Evolutionary conservation across 2,329 filamentous ascomycete species (phyloP).

Genomic region (Aspergillus quadrilineatus): DNA sequence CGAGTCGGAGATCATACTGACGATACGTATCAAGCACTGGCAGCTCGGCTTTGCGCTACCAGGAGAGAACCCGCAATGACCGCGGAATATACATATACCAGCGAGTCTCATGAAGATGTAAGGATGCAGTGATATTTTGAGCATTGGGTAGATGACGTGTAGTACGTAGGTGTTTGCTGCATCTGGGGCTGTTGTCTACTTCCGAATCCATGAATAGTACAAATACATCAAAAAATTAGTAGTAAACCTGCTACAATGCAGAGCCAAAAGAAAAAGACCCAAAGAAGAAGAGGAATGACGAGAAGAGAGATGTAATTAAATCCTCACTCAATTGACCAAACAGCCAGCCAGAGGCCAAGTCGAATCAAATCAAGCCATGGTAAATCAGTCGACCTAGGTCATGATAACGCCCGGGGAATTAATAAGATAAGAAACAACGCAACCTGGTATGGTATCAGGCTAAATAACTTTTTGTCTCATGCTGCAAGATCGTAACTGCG

Average conservation of each 20-base stretch:
- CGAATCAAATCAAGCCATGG: neutral
- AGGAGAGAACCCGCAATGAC: too few species aligned
- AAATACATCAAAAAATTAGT: neutral
- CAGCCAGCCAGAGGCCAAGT: neutral
- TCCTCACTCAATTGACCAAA: neutral
- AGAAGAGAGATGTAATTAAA: neutral
- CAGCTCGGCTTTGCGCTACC: too few species aligned
- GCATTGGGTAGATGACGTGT: too few species aligned
- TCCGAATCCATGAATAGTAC: neutral
- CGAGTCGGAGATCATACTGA: too few species aligned
- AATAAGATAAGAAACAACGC: neutral
- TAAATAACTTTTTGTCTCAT: constrained; percentile 6
- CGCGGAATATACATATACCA: too few species aligned
- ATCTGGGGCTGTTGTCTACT: too few species aligned
- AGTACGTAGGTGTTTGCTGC: too few species aligned
- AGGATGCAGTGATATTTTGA: too few species aligned
- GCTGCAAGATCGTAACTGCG: constrained; percentile 10
- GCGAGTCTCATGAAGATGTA: too few species aligned
- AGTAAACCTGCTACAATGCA: neutral
- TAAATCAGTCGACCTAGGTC: neutral
- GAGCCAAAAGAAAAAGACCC: neutral
- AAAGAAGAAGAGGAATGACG: neutral
- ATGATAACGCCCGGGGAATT: neutral
- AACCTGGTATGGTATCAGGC: neutral
- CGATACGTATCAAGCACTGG: too few species aligned